A percentile compares a stretch with the other conserved stretches of the same genome.
Conservation (phyloP, 2,329 filamentous ascomycete genomes). For the Nigrospora osmanthi region DNA sequence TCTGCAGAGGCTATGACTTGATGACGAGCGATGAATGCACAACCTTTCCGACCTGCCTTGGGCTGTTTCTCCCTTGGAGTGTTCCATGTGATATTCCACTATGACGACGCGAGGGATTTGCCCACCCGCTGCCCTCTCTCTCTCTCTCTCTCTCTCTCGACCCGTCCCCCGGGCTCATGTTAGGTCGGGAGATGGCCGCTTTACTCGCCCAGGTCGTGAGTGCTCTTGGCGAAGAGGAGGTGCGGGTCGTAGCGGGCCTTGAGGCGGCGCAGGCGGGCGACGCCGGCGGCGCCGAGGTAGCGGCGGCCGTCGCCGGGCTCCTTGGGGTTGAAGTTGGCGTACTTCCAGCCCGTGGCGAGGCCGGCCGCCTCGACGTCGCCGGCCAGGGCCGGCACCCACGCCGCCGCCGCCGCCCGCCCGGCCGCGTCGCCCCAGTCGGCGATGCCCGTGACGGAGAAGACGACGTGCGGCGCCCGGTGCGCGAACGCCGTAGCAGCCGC, state of each 20-base stretch:
- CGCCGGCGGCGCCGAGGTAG: conserved; percentile 2
- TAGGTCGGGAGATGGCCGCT: neutral
- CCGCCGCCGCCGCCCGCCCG: neutral
- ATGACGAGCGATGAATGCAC: too few relatives aligned
- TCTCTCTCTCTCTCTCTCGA: too few relatives aligned
- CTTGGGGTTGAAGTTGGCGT: conserved; percentile 2
- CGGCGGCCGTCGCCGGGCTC: conserved; percentile 2
- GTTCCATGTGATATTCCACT: too few relatives aligned
- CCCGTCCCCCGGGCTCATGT: too few relatives aligned
- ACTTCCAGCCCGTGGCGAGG: conserved; percentile 2
- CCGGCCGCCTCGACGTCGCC: neutral
- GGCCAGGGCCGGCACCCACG: neutral
- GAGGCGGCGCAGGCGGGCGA: neutral
- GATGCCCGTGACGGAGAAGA: neutral
- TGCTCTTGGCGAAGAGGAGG: neutral
- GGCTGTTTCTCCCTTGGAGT: too few relatives aligned
- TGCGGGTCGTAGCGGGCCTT: conserved; percentile 1
- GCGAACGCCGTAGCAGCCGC: too few relatives aligned
- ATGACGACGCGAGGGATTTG: too few relatives aligned
- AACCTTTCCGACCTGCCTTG: too few relatives aligned
- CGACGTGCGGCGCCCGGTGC: too few relatives aligned
- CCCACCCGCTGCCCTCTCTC: too few relatives aligned
- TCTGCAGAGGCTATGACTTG: too few relatives aligned
- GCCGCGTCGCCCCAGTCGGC: neutral
- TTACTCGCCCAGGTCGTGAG: conserved; percentile 1